A percentile compares a stretch with the other conserved stretches of the same genome.
phyloP scores from a whole-genome alignment of 139 green algal genomes.

The Chlamydomonas eustigma region DNA sequence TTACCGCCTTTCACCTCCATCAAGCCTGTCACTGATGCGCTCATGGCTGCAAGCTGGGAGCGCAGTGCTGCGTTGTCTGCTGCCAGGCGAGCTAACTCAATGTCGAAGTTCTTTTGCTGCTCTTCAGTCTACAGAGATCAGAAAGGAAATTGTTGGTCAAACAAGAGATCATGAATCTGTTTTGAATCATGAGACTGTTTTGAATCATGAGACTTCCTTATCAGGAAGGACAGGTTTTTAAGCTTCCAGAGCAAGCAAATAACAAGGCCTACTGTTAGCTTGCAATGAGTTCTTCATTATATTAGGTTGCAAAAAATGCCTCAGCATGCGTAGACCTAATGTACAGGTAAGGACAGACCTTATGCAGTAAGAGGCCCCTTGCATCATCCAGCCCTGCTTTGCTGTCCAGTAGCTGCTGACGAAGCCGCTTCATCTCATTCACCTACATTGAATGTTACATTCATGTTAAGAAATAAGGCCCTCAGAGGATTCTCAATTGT shows the following conservation, averaged over 20 bases:
- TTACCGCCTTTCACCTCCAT: neutral
- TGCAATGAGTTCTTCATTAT: too few relatives aligned
- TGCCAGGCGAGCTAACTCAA: neutral
- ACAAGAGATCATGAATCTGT: neutral
- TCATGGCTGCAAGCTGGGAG: constrained; percentile 7
- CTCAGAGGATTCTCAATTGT: too few relatives aligned
- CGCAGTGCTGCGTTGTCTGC: constrained; percentile 11
- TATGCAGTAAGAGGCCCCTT: neutral
- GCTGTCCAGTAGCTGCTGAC: neutral
- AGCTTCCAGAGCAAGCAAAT: too few relatives aligned
- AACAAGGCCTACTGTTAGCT: too few relatives aligned
- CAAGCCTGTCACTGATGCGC: neutral
- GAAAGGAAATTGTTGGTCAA: neutral
- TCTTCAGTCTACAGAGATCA: neutral
- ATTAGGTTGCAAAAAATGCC: too few relatives aligned
- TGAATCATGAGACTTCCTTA: neutral
- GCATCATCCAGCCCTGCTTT: constrained; percentile 1
- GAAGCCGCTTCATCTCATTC: constrained; percentile 5
- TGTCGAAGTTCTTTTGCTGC: neutral
- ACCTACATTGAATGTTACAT: too few relatives aligned
- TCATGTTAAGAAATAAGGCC: too few relatives aligned
- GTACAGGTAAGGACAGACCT: too few relatives aligned
- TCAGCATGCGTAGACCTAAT: too few relatives aligned
- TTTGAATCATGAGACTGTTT: neutral
- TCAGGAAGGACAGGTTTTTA: too few relatives aligned